Conservation (phyloP, 1,139 yeast species). For the Taiozyma onychis region DNA sequence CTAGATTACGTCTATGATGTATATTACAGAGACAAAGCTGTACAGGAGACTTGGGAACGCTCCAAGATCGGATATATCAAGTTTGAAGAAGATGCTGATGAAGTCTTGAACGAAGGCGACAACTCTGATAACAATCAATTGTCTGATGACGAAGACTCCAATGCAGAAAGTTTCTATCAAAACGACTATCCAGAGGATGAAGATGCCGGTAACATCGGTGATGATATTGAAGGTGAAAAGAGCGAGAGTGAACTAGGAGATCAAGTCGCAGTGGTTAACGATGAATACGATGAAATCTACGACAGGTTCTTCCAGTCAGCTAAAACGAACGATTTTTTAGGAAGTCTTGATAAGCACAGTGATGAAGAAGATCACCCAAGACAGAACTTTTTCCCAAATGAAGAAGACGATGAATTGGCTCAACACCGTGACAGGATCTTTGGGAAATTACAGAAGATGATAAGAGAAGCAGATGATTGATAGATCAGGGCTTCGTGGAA, state of each 20-base stretch:
- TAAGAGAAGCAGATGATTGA: slow-evolving; percentile 12
- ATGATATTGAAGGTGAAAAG: slow-evolving; percentile 18
- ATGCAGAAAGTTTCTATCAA: slow-evolving; percentile 86
- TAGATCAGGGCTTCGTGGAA: background rate
- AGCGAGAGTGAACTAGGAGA: slow-evolving; percentile 9
- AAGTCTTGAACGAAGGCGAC: slow-evolving; percentile 45
- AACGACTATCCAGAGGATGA: slow-evolving; percentile 96
- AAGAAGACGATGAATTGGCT: slow-evolving; percentile 55
- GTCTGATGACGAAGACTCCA: slow-evolving; percentile 70
- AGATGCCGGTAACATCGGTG: slow-evolving; percentile 40
- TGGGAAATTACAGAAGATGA: slow-evolving; percentile 48
- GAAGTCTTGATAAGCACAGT: slow-evolving; percentile 24
- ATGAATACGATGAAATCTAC: slow-evolving; percentile 28
- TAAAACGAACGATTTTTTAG: slow-evolving; percentile 21
- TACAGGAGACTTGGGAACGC: slow-evolving; percentile 41
- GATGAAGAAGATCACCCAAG: slow-evolving; percentile 34
- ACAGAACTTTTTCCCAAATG: slow-evolving; percentile 46
- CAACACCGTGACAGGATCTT: slow-evolving; percentile 59
- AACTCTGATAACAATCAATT: slow-evolving; percentile 31
- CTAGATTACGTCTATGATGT: slow-evolving; percentile 88
- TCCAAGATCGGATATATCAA: slow-evolving; percentile 58
- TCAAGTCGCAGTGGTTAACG: slow-evolving; percentile 13
- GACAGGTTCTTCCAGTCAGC: slow-evolving; percentile 9
- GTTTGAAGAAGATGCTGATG: slow-evolving; percentile 64
- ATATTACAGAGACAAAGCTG: slow-evolving; percentile 55